A percentile compares a stretch with the other conserved stretches of the same genome.
Evolutionary conservation across 257 asterid species (phyloP).

Genomic region (Gentiana straminea): DNA sequence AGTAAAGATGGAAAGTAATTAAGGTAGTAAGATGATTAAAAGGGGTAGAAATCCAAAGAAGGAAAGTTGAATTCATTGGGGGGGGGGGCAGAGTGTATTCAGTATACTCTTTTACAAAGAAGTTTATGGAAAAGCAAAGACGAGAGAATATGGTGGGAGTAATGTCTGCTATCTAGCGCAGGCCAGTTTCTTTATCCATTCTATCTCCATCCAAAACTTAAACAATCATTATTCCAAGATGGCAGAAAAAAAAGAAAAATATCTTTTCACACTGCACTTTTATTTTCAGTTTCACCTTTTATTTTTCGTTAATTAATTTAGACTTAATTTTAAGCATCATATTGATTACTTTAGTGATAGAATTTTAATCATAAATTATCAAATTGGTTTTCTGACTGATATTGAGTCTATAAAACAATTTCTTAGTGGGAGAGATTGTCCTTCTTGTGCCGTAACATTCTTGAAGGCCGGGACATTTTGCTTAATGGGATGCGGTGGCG

Average conservation of each 20-base stretch:
- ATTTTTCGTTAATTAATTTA: too few species aligned
- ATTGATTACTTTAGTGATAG: too few species aligned
- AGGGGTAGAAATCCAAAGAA: conserved; percentile 10
- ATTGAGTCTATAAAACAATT: background rate
- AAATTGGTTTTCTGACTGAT: too few species aligned
- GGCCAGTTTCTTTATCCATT: conserved; percentile 72
- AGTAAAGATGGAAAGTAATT: conserved; percentile 29
- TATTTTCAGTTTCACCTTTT: too few species aligned
- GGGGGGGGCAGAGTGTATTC: conserved; percentile 31
- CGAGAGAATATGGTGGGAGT: conserved; percentile 74
- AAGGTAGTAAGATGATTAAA: conserved; percentile 28
- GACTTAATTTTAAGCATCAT: too few species aligned
- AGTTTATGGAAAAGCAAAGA: conserved; percentile 77
- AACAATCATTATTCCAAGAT: conserved; percentile 11
- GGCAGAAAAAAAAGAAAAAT: background rate
- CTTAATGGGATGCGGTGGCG: too few species aligned
- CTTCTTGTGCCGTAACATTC: too few species aligned
- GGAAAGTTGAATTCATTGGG: conserved; percentile 24
- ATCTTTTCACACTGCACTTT: too few species aligned
- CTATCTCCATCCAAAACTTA: conserved; percentile 38
- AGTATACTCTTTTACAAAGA: conserved; percentile 12
- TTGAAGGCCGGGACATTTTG: too few species aligned
- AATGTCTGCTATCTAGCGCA: conserved; percentile 68
- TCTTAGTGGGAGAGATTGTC: background rate
- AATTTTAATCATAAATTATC: too few species aligned